Evolutionary conservation across 2,329 filamentous ascomycete genomes (phyloP), one percentile per base, ranked within the genome.

Genomic region (Phialemonium atrogriseum): DNA sequence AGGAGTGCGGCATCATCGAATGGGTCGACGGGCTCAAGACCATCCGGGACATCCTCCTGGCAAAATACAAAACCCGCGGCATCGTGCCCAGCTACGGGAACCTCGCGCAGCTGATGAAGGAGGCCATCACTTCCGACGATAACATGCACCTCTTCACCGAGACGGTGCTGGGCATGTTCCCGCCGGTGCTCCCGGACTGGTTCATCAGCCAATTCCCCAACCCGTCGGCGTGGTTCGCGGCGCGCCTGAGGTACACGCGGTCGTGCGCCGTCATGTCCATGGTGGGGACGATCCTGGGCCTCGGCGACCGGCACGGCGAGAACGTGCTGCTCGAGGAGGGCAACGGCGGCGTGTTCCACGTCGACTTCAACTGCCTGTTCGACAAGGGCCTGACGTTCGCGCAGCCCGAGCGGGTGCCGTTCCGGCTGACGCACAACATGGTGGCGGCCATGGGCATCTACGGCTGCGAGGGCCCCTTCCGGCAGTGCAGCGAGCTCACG

Each of bases 211-310:
- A 87, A 46, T 99, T 95, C 51, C 87, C 91, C 0, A 87, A 94
- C 50, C 88, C 93, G 4, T 84, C 85, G 10, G 71, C 80, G 2
- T 99, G 91, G 91, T 93, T 98, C 55, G 73, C 78, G 3, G 88
- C 89, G 8, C 77, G 91, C 7, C 68, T 96, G 26, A 76, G 80
- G 27, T 99, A 96, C 59, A 93, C 91, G 3, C 77, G 91, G 4
- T 94, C 91, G 1, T 89, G 84, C 48, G 91, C 93, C 9, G 91
- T 98, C 44, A 98, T 98, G 88, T 94, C 87, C n/a, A 98, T 99
- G 75, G 86, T 94, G 5, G 91, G 91, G 30, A 93, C 94, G 35
- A 88, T 96, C 29, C 72, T 99, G 5, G 91, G 83, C 0, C 68
- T 99, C 1, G 91, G 91, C 23, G 91, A 99, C 58, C 80, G 91